These are phyloP conservation scores for Ocimum tenuiflorum DNA, from an alignment of 257 asterid species.

Conservation along the genomic window DNA sequence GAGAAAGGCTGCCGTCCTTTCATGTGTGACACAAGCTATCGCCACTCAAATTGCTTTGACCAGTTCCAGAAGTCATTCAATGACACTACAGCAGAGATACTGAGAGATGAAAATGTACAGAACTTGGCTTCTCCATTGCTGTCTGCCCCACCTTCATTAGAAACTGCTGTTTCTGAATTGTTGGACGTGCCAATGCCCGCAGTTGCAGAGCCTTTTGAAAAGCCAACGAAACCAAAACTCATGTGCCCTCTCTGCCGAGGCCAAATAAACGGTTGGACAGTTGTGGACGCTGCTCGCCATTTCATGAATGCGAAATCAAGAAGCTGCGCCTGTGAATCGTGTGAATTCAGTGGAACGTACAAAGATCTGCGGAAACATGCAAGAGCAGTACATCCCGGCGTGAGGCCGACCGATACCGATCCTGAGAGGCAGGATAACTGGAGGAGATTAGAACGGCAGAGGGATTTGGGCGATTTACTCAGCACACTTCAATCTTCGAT, in stretches of 20 bases:
- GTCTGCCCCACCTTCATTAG: conserved; percentile 27
- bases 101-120: conserved; percentile 28
- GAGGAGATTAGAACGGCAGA: conserved; percentile 75
- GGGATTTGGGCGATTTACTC: conserved; percentile 66
- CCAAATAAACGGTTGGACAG: conserved; percentile 55
- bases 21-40: conserved; percentile 94
- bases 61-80: conserved; percentile 60
- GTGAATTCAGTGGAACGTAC: conserved; percentile 66
- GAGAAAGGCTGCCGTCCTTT: conserved; percentile 83
- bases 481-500: conserved; percentile 68
- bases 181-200: conserved; percentile 28
- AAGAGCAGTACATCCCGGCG: conserved; percentile 62
- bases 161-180: conserved; percentile 22
- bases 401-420: conserved; percentile 68
- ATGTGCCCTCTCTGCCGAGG: conserved; percentile 85
- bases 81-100: conserved; percentile 28
- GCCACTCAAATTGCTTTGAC: conserved; percentile 88
- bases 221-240: conserved; percentile 36
- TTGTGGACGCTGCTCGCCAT: conserved; percentile 60
- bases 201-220: conserved; percentile 27
- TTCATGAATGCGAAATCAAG: conserved; percentile 71
- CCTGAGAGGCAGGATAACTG: conserved; percentile 80
- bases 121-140: conserved; percentile 19
- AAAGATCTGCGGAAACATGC: conserved; percentile 80
- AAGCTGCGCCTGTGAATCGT: conserved; percentile 75